These are phyloP conservation scores for Aspergillus asperescens DNA, from an alignment of 495 filamentous ascomycete species.

Conservation along the genomic window DNA sequence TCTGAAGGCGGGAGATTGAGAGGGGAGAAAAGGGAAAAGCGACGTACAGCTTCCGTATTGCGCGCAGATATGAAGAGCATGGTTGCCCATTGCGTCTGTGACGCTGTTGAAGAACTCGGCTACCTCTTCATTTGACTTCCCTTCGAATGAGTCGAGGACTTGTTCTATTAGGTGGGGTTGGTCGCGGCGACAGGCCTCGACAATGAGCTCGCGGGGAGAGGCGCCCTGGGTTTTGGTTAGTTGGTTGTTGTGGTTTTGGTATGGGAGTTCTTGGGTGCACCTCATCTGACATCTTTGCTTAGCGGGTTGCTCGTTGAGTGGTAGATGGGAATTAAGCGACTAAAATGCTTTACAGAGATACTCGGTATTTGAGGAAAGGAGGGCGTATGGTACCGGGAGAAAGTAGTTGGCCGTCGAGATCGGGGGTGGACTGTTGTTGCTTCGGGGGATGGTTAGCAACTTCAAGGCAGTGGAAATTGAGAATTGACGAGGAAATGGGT, in stretches of 20 bases:
- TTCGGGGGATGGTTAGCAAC: background rate
- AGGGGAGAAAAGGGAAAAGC: background rate
- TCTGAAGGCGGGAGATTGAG: background rate
- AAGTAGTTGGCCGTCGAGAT: background rate
- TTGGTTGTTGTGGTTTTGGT: constrained; percentile 13
- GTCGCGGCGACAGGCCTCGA: constrained; percentile 91
- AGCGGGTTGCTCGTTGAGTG: background rate
- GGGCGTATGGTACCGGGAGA: background rate
- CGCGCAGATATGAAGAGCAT: constrained; percentile 86
- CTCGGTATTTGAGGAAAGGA: background rate
- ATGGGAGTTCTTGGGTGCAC: constrained; percentile 20
- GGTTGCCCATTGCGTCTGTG: constrained; percentile 76
- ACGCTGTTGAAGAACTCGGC: constrained; percentile 77
- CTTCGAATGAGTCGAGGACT: constrained; percentile 41
- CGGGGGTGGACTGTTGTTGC: background rate
- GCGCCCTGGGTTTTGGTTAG: constrained; percentile 63
- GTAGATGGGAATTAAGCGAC: background rate
- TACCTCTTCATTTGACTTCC: constrained; percentile 48
- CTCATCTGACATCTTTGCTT: constrained; percentile 39
- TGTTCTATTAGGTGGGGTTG: constrained; percentile 76
- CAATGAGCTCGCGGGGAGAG: constrained; percentile 72
- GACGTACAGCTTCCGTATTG: constrained; percentile 75
- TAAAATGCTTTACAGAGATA: background rate
- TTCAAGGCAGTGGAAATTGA: background rate
- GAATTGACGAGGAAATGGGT: no score